Evolutionary conservation across 495 filamentous ascomycete species (phyloP).

Genomic region (Chaetomium fimeti): DNA sequence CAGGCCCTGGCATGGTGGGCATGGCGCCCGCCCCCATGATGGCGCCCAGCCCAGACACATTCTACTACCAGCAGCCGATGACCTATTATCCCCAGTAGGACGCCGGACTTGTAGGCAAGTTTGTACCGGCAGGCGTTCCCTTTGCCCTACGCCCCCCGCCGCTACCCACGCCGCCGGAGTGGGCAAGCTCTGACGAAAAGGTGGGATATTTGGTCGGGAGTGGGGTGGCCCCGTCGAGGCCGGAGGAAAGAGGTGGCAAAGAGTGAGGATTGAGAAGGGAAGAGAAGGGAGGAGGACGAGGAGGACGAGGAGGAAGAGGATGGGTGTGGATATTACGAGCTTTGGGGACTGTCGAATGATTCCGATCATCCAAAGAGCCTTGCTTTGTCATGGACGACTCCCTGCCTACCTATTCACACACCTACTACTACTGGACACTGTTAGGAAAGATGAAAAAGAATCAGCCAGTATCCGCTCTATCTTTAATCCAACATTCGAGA

Average conservation of each 20-base stretch:
- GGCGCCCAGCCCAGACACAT: slow-evolving; percentile 64
- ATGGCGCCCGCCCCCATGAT: slow-evolving; percentile 71
- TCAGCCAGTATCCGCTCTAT: not conserved
- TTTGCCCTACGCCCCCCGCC: not conserved
- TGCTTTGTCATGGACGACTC: not conserved
- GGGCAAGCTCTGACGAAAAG: too few species aligned
- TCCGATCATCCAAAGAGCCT: not conserved
- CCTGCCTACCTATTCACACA: not conserved
- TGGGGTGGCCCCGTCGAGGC: not conserved
- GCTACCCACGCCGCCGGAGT: not conserved
- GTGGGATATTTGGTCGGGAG: not conserved
- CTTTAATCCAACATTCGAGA: too few species aligned
- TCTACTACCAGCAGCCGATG: slow-evolving; percentile 62
- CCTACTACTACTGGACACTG: slow-evolving; percentile 7
- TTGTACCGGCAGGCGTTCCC: not conserved
- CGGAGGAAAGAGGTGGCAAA: not conserved
- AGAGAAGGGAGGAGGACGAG: not conserved
- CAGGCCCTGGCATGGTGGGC: slow-evolving; percentile 61
- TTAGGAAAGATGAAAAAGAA: slow-evolving; percentile 9
- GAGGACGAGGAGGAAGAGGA: not conserved
- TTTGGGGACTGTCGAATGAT: not conserved
- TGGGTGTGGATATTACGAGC: not conserved
- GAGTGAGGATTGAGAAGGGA: not conserved
- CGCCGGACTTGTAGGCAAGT: not conserved
- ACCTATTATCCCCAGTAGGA: slow-evolving; percentile 46